These are phyloP conservation scores for Colletotrichum sublineola DNA, from an alignment of 2,329 filamentous ascomycete genomes.

Conservation along the genomic window DNA sequence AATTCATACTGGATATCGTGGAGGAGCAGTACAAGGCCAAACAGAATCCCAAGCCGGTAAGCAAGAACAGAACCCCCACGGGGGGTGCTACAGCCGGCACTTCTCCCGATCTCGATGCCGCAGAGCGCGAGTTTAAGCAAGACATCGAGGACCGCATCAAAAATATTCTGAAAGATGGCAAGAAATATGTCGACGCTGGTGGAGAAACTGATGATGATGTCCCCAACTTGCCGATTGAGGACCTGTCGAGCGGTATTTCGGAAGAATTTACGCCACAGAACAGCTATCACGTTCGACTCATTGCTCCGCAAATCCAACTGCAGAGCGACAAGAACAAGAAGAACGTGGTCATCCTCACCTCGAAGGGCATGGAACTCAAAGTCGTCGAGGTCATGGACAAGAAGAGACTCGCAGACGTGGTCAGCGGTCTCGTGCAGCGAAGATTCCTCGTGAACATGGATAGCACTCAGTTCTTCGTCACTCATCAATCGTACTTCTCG, in stretches of 20 bases:
- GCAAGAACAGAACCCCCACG: constrained; percentile 46
- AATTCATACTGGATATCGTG: constrained; percentile 97
- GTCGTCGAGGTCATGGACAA: constrained; percentile 98
- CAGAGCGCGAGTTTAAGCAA: constrained; percentile 69
- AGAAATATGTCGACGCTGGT: constrained; percentile 82
- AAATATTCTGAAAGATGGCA: constrained; percentile 86
- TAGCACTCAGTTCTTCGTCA: constrained; percentile 97
- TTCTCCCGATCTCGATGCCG: constrained; percentile 56
- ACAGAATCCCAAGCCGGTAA: constrained; percentile 48
- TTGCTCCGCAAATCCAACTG: constrained; percentile 96
- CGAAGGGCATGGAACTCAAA: constrained; percentile 98
- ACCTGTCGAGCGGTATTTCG: constrained; percentile 82
- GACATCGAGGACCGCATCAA: constrained; percentile 88
- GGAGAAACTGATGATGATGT: constrained; percentile 56
- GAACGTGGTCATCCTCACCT: constrained; percentile 94
- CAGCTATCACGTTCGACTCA: constrained; percentile 93
- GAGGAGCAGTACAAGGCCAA: constrained; percentile 90
- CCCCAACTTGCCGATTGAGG: constrained; percentile 64
- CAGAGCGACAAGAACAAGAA: constrained; percentile 99
- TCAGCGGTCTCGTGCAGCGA: constrained; percentile 94
- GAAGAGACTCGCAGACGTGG: constrained; percentile 88
- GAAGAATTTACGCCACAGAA: constrained; percentile 92
- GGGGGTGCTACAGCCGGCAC: constrained; percentile 29
- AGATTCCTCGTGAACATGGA: constrained; percentile 97
- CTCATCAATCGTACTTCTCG: constrained; percentile 90